phyloP scores from a whole-genome alignment of 345 rosid genomes.

The Odontarrhena argentea region DNA sequence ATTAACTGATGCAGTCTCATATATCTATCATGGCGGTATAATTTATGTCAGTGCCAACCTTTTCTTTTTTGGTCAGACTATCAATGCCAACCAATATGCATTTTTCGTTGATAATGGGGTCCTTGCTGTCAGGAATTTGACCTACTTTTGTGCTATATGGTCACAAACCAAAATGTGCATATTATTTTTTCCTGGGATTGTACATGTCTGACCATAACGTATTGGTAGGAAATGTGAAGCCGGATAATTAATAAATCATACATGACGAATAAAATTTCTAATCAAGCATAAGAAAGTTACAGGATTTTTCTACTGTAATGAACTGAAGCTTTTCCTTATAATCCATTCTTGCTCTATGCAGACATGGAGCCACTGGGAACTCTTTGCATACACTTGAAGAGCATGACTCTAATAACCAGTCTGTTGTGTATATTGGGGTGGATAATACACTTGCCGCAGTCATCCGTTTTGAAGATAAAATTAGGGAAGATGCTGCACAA shows the following conservation, averaged over 20 bases:
- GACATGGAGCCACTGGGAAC: constrained; percentile 71
- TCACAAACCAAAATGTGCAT: constrained; percentile 3
- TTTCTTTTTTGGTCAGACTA: too few species aligned
- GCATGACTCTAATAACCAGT: constrained; percentile 62
- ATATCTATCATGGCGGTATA: constrained; percentile 3
- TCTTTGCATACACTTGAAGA: constrained; percentile 48
- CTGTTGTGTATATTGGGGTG: constrained; percentile 82
- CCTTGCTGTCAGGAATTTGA: constrained; percentile 6
- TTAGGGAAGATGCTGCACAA: constrained; percentile 84
- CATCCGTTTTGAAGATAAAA: constrained; percentile 81
- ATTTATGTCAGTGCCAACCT: not conserved
- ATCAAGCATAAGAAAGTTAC: constrained; percentile 7
- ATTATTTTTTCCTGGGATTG: not conserved
- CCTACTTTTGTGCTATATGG: constrained; percentile 1
- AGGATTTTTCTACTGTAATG: not conserved
- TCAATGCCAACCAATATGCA: not conserved
- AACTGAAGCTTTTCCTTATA: constrained; percentile 5
- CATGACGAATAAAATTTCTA: constrained; percentile 11
- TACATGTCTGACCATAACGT: not conserved
- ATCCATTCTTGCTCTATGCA: constrained; percentile 36
- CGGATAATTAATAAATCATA: not conserved
- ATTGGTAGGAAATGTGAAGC: constrained; percentile 3
- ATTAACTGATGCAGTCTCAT: constrained; percentile 2
- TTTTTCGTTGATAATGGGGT: constrained; percentile 2
- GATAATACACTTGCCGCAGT: constrained; percentile 74